A percentile compares a stretch with the other conserved stretches of the same genome.
Conservation (phyloP, 768 basidiomycete genomes). For the Pleurotus ostreatus region DNA sequence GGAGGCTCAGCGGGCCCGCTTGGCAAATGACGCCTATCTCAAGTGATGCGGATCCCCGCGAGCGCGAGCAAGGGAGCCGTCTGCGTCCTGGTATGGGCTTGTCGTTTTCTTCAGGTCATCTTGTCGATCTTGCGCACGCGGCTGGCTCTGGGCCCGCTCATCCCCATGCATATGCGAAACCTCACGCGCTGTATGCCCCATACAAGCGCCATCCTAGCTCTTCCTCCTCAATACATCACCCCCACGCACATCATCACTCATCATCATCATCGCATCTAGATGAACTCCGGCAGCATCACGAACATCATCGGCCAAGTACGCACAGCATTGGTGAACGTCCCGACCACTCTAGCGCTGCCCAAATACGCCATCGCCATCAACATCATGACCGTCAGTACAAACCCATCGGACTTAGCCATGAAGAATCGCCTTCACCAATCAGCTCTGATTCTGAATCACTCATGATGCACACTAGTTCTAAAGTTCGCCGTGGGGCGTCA, state of each 20-base stretch:
- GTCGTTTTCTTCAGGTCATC: slow-evolving; percentile 39
- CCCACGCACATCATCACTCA: slow-evolving; percentile 20
- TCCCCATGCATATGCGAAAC: slow-evolving; percentile 15
- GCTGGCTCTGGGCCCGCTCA: slow-evolving; percentile 19
- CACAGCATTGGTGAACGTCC: neutral
- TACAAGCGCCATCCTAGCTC: slow-evolving; percentile 3
- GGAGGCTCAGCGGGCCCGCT: slow-evolving; percentile 53
- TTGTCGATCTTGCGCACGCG: slow-evolving; percentile 30
- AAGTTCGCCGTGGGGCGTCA: slow-evolving; percentile 12
- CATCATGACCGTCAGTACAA: slow-evolving; percentile 19
- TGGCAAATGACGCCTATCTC: slow-evolving; percentile 47
- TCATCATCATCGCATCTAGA: slow-evolving; percentile 1
- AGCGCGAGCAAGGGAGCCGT: slow-evolving; percentile 5
- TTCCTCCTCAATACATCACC: slow-evolving; percentile 35
- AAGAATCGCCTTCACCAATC: slow-evolving; percentile 67
- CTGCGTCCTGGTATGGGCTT: slow-evolving; percentile 24
- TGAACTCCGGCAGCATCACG: slow-evolving; percentile 1
- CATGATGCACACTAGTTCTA: slow-evolving; percentile 25
- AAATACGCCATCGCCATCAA: slow-evolving; percentile 26
- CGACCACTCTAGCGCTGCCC: neutral
- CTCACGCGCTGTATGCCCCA: neutral
- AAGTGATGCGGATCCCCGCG: neutral
- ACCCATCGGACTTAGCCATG: slow-evolving; percentile 24
- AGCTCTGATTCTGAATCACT: slow-evolving; percentile 62
- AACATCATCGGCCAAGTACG: neutral